Base-by-base conservation (phyloP, 768 basidiomycete genomes). In the Rubroboletus satanas region DNA sequence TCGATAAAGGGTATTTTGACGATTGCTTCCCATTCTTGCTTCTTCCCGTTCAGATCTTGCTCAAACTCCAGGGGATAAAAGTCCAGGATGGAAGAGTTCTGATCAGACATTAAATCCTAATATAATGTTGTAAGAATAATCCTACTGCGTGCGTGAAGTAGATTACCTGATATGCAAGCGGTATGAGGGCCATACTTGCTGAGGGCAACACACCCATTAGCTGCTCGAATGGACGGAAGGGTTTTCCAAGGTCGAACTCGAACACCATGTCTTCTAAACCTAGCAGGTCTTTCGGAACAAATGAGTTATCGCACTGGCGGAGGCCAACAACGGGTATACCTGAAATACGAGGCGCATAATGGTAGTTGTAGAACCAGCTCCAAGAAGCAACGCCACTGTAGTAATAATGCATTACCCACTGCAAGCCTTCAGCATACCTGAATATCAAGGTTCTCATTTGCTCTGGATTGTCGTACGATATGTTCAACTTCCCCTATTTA, bases 331-430 rank as follows among this genome's bases (percentile, higher is more conserved):
- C 15, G 7, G 15, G 66, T 79, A 50, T 63, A 95, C 96, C 96
- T 18, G 93, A 93, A 52, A 98, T 98, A 29, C 94, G 84, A 21
- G 97, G 97, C 0, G 97, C 90, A 69, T 95, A 99, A 68, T 99
- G 96, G 69, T 98, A 98, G 70, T 95, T 77, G 73, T 98, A 98
- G 76, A 96, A 99, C 97, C 97, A 98, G 21, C 91, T 83, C 97
- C 97, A 99, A 15, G 93, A 95, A 6, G 93, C 90, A 17, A 98
- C 94, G 6, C 97, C 97, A 58, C 89, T 84, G 70, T 98, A 98
- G 70, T 99, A 99, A 71, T 99, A 99, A 67, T 93, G 90, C 88
- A 99, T 90, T 32, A 98, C 93, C 97, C 96, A 98, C 66, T 99
- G 97, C 57, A 99, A 73, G 1, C 97, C 97, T 67, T 98, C 92